Evolutionary conservation across 2,329 filamentous ascomycete genomes (phyloP), one percentile per base, ranked within the genome.

Genomic region (Didymella arachidicola): DNA sequence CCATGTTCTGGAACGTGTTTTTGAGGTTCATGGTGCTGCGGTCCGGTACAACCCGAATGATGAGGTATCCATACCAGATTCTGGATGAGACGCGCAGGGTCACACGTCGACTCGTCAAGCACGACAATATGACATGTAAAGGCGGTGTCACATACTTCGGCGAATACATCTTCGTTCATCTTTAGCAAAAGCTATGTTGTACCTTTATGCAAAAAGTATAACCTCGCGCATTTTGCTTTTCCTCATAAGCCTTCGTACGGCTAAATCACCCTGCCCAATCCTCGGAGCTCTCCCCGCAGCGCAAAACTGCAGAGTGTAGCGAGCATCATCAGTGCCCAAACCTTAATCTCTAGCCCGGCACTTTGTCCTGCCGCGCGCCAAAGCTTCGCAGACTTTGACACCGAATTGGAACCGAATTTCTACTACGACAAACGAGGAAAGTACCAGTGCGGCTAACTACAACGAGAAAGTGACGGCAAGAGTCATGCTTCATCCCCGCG

Each of bases 1-100:
- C 45, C 56, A 57, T 63, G 56, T 60, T 60, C 59, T 63, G 54
- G 61, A 59, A 57, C 48, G 12, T 32, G 46, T 29, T 38, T 39
- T 54, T 44, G 41, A 22, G 14, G 30, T 27, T 52, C 30, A 27
- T 19, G 25, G 32, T 39, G 18, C 46, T 46, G 7, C 16, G 11
- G 8, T 10, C 38, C 16, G 53, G 53, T 26, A 30, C 30, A 49
- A 18, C 18, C 30, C 46, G 46, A 50, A 14, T 30, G 32, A 38
- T 45, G 22, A 29, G 41, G 30, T 45, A 45, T 29, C 41, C 29
- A 22, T 27, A 29, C 16, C 6, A 10, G 10, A 7, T 7, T 34
- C 12, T 12, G 19, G 19, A 16, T 19, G 8, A 43, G 19, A 29
- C 12, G 10, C 49, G 19, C 30, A 29, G 4, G 25, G 18, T 26